Conservation (phyloP, 805 yeast species). For the Ogataea wickerhamii region DNA sequence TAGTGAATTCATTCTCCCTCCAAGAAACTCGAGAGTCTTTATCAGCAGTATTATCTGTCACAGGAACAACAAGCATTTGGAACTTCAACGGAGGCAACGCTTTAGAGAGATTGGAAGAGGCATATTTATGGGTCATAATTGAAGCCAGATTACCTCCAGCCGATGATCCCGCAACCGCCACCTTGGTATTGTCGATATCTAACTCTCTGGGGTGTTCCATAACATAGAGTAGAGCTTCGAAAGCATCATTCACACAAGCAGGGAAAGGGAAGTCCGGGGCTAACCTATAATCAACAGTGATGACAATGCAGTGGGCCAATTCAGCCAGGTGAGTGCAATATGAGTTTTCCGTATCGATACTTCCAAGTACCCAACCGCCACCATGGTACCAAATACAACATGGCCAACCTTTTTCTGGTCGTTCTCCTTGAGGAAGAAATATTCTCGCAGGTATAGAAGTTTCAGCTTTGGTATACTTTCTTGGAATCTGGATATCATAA, state of each 20-base stretch:
- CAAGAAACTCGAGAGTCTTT: constrained; percentile 35
- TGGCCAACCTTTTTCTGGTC: constrained; percentile 25
- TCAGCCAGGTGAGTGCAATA: constrained; percentile 40
- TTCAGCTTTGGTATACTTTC: constrained; percentile 30
- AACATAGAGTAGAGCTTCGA: constrained; percentile 34
- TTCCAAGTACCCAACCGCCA: constrained; percentile 36
- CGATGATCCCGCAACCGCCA: constrained; percentile 45
- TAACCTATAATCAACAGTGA: constrained; percentile 46
- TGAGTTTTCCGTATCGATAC: constrained; percentile 34
- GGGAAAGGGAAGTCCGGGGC: constrained; percentile 52
- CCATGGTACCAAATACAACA: constrained; percentile 34
- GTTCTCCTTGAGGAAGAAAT: constrained; percentile 28
- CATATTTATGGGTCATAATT: constrained; percentile 32
- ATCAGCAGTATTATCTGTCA: constrained; percentile 40
- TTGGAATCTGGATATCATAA: constrained; percentile 19
- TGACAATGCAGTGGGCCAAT: constrained; percentile 32
- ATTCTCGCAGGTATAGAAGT: constrained; percentile 24
- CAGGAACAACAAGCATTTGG: constrained; percentile 44
- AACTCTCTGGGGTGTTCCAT: constrained; percentile 25
- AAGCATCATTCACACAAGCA: constrained; percentile 44
- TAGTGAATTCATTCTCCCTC: constrained; percentile 37
- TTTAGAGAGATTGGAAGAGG: constrained; percentile 21
- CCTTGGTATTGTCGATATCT: constrained; percentile 30
- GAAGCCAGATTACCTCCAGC: constrained; percentile 43
- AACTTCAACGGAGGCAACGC: constrained; percentile 34